Evolutionary conservation across 176 grass and related monocot species (phyloP).

Genomic region (Carex cristatella): DNA sequence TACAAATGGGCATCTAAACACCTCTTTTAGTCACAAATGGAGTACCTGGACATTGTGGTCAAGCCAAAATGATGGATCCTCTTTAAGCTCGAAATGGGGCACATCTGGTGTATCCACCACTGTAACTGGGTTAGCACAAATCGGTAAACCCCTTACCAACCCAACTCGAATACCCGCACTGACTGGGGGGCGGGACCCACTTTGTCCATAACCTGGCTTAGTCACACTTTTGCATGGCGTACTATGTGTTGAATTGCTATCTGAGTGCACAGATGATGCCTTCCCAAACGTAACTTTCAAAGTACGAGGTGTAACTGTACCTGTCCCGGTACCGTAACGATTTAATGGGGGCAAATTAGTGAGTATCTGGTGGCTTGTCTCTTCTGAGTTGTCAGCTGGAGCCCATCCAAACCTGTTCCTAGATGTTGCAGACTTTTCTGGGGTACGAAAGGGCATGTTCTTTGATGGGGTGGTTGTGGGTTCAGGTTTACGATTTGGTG

Average conservation of each 20-base stretch:
- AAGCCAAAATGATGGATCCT: slow-evolving; percentile 95
- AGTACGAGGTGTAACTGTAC: slow-evolving; percentile 44
- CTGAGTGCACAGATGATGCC: slow-evolving; percentile 38
- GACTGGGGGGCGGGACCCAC: slow-evolving; percentile 43
- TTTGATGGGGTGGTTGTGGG: slow-evolving; percentile 46
- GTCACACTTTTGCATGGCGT: slow-evolving; percentile 81
- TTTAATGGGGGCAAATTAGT: slow-evolving; percentile 31
- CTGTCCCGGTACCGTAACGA: slow-evolving; percentile 6
- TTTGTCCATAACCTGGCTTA: slow-evolving; percentile 49
- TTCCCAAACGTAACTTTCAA: slow-evolving; percentile 27
- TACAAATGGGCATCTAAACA: neutral
- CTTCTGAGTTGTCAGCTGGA: slow-evolving; percentile 32
- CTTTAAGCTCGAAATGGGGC: slow-evolving; percentile 66
- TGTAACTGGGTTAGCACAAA: slow-evolving; percentile 17
- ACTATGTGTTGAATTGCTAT: slow-evolving; percentile 56
- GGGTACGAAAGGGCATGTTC: slow-evolving; percentile 58
- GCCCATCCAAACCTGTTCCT: slow-evolving; percentile 70
- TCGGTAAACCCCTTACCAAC: slow-evolving; percentile 27
- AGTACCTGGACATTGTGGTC: slow-evolving; percentile 87
- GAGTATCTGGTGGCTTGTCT: slow-evolving; percentile 17
- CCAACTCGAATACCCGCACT: slow-evolving; percentile 25
- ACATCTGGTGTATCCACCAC: slow-evolving; percentile 55
- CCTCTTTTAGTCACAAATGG: neutral
- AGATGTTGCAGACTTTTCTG: slow-evolving; percentile 44
- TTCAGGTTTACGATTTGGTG: slow-evolving; percentile 61